Percentiles rank a stretch among this genome's conserved stretches.
Conservation (phyloP, 257 asterid genomes). For the Solanum piurae region DNA sequence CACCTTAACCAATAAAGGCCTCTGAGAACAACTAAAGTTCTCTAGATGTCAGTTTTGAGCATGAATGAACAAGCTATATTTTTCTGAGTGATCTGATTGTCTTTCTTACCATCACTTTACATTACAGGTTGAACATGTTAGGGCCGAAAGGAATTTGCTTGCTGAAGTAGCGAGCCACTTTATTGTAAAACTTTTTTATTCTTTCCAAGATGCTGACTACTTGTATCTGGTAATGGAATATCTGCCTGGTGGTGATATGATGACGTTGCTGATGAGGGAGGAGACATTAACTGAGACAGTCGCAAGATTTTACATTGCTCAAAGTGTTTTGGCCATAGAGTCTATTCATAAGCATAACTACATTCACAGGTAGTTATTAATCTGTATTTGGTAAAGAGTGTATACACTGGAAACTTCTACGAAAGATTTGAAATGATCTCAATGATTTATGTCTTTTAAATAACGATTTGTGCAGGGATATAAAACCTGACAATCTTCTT, state of each 20-base stretch:
- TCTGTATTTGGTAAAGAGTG: neutral
- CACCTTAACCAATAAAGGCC: neutral
- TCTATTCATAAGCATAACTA: slow-evolving; percentile 72
- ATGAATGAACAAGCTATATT: neutral
- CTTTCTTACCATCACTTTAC: slow-evolving; percentile 3
- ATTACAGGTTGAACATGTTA: slow-evolving; percentile 78
- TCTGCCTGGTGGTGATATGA: slow-evolving; percentile 90
- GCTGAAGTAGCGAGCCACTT: slow-evolving; percentile 73
- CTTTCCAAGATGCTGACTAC: slow-evolving; percentile 84
- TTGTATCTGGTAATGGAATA: slow-evolving; percentile 89
- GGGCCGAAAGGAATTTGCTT: slow-evolving; percentile 84
- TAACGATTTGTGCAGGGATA: slow-evolving; percentile 37
- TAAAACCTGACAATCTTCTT: slow-evolving; percentile 76
- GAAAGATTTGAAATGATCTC: neutral
- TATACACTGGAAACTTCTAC: neutral
- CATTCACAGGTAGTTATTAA: slow-evolving; percentile 39
- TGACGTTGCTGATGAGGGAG: slow-evolving; percentile 87
- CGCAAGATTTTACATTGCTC: slow-evolving; percentile 72
- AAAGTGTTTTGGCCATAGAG: slow-evolving; percentile 76
- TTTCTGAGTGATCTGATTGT: neutral
- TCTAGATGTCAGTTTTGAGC: neutral
- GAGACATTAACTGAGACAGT: slow-evolving; percentile 80
- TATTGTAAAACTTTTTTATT: slow-evolving; percentile 74
- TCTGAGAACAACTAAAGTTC: neutral
- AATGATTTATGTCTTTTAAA: neutral